A percentile compares a stretch with the other conserved stretches of the same genome.
phyloP scores from a whole-genome alignment of 257 asterid species.

The Solanum clarkiae region DNA sequence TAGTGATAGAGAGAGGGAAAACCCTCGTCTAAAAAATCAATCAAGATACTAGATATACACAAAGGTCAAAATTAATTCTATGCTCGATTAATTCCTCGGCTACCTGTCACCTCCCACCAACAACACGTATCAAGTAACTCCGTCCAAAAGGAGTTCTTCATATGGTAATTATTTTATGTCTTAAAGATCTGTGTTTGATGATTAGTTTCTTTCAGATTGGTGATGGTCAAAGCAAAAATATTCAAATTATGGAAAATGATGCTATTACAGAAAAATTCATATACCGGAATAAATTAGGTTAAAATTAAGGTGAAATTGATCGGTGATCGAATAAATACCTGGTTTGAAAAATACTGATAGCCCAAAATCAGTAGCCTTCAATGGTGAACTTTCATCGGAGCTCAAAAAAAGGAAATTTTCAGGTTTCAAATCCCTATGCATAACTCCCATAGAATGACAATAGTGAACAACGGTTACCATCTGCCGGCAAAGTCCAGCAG shows the following conservation, averaged over 20 bases:
- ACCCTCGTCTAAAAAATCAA: too few relatives aligned
- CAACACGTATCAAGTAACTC: too few relatives aligned
- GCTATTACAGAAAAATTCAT: neutral
- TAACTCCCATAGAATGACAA: constrained; percentile 84
- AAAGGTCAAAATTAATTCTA: neutral
- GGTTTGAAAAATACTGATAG: constrained; percentile 65
- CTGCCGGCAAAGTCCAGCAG: constrained; percentile 82
- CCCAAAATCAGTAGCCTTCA: constrained; percentile 85
- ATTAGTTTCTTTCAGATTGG: neutral
- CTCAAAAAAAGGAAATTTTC: constrained; percentile 67
- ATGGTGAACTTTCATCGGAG: constrained; percentile 50
- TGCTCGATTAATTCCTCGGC: too few relatives aligned
- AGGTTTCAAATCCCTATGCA: constrained; percentile 84
- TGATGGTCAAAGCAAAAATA: neutral
- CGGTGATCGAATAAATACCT: constrained; percentile 20
- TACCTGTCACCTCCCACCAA: too few relatives aligned
- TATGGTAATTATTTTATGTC: neutral
- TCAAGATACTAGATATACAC: too few relatives aligned
- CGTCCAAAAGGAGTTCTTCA: neutral
- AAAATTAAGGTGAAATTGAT: neutral
- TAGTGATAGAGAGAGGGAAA: too few relatives aligned
- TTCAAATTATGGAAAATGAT: neutral
- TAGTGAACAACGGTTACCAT: constrained; percentile 72
- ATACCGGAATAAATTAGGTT: neutral
- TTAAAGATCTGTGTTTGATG: neutral